Percentiles rank a stretch among this genome's conserved stretches.
Conservation (phyloP, 108 stramenopile genomes). For the Nannochloropsis gaditana region DNA sequence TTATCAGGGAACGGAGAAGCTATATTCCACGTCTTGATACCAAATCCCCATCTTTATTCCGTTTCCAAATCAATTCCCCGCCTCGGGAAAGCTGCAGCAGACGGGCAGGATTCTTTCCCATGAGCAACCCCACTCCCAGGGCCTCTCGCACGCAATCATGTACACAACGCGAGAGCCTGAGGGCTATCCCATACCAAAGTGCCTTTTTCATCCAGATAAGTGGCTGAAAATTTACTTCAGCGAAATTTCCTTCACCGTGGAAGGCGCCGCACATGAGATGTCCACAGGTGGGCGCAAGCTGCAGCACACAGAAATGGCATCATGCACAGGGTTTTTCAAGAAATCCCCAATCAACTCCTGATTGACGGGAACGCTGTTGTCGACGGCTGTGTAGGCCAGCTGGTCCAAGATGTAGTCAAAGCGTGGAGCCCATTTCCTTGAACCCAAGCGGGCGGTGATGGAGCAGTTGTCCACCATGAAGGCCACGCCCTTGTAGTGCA, state of each 20-base stretch:
- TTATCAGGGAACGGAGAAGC: too few relatives aligned
- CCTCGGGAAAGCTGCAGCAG: too few relatives aligned
- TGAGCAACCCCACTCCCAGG: too few relatives aligned
- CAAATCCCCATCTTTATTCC: too few relatives aligned
- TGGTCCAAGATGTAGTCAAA: constrained; percentile 98
- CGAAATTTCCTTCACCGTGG: constrained; percentile 91
- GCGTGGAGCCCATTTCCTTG: constrained; percentile 94
- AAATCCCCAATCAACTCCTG: constrained; percentile 75
- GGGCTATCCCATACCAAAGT: not conserved
- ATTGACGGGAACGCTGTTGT: constrained; percentile 80
- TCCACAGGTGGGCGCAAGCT: constrained; percentile 91
- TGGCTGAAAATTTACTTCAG: constrained; percentile 60
- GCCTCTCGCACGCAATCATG: constrained; percentile 13
- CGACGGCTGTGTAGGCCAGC: constrained; percentile 91
- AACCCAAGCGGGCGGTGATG: constrained; percentile 94
- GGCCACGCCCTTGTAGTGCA: constrained; percentile 96
- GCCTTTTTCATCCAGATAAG: not conserved
- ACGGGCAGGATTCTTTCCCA: too few relatives aligned
- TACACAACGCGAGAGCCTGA: not conserved
- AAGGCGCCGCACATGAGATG: constrained; percentile 78
- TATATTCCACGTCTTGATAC: too few relatives aligned
- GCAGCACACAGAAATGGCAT: constrained; percentile 86
- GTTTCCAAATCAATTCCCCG: too few relatives aligned
- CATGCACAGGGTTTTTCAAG: constrained; percentile 84
- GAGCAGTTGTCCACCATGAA: constrained; percentile 99